Evolutionary conservation across 148 eudicot species (phyloP).

Genomic region (Rhododendron williamsianum): DNA sequence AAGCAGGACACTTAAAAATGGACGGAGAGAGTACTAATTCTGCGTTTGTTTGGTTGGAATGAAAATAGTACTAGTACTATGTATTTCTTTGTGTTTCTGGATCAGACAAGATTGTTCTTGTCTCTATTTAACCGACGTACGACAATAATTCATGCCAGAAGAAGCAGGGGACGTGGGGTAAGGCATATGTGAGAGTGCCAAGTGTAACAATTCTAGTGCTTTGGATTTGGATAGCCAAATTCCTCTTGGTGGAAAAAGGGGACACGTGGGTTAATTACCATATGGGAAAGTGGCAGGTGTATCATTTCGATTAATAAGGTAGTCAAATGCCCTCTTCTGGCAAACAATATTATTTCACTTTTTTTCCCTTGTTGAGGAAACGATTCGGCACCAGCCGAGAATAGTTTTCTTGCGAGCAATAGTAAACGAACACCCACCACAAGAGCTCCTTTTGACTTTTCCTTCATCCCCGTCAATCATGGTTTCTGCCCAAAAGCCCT

Average conservation of each 20-base stretch:
- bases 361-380: neutral
- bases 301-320: neutral
- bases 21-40: no score
- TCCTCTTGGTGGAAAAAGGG: no score
- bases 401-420: neutral
- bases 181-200: neutral
- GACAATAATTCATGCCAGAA: neutral
- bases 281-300: neutral
- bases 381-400: neutral
- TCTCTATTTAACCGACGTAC: neutral
- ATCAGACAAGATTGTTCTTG: neutral
- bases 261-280: no score
- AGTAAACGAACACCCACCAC: neutral
- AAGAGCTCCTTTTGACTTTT: neutral
- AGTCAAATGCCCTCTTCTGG: neutral
- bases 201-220: neutral
- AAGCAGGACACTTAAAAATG: no score
- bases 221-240: neutral
- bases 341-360: neutral
- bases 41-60: neutral
- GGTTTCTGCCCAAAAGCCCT: neutral
- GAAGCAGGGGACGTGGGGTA: neutral
- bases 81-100: no score
- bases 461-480: neutral
- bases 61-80: no score